A percentile compares a stretch with the other conserved stretches of the same genome.
Evolutionary conservation across 345 rosid species (phyloP).

Genomic region (Arabidopsis arenosa): DNA sequence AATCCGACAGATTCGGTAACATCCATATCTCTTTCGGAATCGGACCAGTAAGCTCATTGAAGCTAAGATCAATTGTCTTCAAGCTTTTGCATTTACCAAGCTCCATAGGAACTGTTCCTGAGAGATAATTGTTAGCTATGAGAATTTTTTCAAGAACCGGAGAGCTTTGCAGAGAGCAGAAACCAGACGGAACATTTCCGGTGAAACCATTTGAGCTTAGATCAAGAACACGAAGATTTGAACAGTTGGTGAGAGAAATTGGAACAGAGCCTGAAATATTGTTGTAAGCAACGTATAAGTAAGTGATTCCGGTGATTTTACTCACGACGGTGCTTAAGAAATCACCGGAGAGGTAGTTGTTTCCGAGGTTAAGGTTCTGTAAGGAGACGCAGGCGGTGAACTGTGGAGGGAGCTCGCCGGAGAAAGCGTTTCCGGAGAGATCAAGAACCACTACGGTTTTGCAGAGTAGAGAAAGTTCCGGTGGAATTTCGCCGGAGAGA

Average conservation of each 20-base stretch:
- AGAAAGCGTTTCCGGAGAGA: conserved; percentile 70
- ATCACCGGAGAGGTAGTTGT: conserved; percentile 74
- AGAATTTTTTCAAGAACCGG: conserved; percentile 68
- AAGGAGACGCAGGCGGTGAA: conserved; percentile 62
- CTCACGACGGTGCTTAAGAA: conserved; percentile 71
- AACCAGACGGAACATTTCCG: conserved; percentile 67
- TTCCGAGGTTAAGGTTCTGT: conserved; percentile 70
- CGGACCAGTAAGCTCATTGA: conserved; percentile 72
- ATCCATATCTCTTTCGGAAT: conserved; percentile 75
- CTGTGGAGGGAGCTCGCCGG: conserved; percentile 61
- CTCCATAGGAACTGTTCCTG: conserved; percentile 75
- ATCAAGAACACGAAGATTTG: conserved; percentile 77
- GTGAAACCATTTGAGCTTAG: conserved; percentile 74
- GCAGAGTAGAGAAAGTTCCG: conserved; percentile 67
- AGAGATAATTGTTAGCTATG: conserved; percentile 70
- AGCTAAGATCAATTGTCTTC: conserved; percentile 80
- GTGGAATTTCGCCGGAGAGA: conserved; percentile 68
- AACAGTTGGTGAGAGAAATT: conserved; percentile 56
- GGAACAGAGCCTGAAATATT: conserved; percentile 80
- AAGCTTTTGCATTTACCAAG: conserved; percentile 78
- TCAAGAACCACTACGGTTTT: conserved; percentile 64
- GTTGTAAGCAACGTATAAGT: conserved; percentile 73
- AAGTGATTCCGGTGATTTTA: conserved; percentile 55
- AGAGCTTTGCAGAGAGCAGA: conserved; percentile 59
- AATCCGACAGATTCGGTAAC: conserved; percentile 69